These are phyloP conservation scores for Populus hybrid DNA, from an alignment of 441 rosid genomes.

Conservation along the genomic window DNA sequence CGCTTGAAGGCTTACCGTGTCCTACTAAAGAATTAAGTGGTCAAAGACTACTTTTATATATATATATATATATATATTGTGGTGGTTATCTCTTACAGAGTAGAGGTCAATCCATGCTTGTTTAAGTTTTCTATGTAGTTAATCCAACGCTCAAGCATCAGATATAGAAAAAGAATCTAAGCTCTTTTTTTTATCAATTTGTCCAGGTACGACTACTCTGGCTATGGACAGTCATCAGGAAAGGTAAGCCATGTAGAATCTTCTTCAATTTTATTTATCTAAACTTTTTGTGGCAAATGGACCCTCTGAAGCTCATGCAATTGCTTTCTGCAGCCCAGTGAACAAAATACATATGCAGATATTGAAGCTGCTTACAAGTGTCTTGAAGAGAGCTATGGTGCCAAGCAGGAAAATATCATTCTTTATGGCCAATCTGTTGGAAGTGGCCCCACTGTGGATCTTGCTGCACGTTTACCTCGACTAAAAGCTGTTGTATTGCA, in stretches of 20 bases:
- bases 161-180: background rate
- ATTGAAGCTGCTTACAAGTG: no score
- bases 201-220: slow-evolving; percentile 84
- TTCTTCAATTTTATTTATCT: background rate
- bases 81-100: background rate
- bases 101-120: background rate
- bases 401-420: no score
- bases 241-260: slow-evolving; percentile 48
- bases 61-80: no score
- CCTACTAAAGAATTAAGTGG: no score
- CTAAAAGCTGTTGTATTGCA: slow-evolving; percentile 88
- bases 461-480: slow-evolving; percentile 71
- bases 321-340: slow-evolving; percentile 3
- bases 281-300: slow-evolving; percentile 1
- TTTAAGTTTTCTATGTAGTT: background rate
- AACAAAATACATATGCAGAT: no score
- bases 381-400: no score
- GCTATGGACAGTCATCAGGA: slow-evolving; percentile 88
- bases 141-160: background rate
- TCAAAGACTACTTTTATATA: background rate
- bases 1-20: no score
- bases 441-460: slow-evolving; percentile 29
- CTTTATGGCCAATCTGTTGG: no score
- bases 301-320: slow-evolving; percentile 13
- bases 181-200: slow-evolving; percentile 8